A percentile compares a stretch with the other conserved stretches of the same genome.
Evolutionary conservation across 192 early-diverging fungal species (phyloP).

Genomic region (Bifiguratus adelaidae): DNA sequence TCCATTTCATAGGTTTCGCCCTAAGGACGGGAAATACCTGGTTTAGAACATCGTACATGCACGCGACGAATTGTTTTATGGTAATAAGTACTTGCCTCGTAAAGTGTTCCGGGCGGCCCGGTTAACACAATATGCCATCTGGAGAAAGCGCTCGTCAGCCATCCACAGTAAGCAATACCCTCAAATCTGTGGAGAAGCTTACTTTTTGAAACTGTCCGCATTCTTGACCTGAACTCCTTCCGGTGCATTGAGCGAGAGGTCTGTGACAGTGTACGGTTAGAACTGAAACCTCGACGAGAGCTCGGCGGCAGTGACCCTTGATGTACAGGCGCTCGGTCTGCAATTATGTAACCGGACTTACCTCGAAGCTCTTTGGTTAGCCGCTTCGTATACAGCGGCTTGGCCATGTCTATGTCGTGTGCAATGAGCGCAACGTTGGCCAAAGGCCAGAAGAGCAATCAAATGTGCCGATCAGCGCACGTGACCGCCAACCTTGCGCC

Average conservation of each 20-base stretch:
- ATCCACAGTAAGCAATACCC: background rate
- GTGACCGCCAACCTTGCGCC: too few relatives aligned
- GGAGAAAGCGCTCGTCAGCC: background rate
- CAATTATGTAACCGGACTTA: too few relatives aligned
- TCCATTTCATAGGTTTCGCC: conserved; percentile 36
- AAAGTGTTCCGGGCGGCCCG: conserved; percentile 58
- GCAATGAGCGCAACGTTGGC: background rate
- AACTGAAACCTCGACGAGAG: too few relatives aligned
- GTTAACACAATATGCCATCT: conserved; percentile 54
- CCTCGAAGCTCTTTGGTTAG: conserved; percentile 38
- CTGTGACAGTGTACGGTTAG: conserved; percentile 12
- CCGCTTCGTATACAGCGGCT: conserved; percentile 31
- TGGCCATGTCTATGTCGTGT: background rate
- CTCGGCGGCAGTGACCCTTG: too few relatives aligned
- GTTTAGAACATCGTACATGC: background rate
- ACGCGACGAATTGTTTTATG: background rate
- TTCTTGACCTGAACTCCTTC: conserved; percentile 37
- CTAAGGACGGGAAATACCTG: conserved; percentile 8
- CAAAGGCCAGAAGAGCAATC: too few relatives aligned
- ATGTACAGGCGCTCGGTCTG: too few relatives aligned
- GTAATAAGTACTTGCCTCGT: conserved; percentile 30
- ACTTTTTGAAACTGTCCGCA: conserved; percentile 44
- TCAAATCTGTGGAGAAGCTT: background rate
- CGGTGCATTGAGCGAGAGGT: conserved; percentile 38
- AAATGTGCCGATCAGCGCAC: too few relatives aligned